These are phyloP conservation scores for Dalbergia cochinchinensis DNA, from an alignment of 306 rosid genomes.

Conservation along the genomic window DNA sequence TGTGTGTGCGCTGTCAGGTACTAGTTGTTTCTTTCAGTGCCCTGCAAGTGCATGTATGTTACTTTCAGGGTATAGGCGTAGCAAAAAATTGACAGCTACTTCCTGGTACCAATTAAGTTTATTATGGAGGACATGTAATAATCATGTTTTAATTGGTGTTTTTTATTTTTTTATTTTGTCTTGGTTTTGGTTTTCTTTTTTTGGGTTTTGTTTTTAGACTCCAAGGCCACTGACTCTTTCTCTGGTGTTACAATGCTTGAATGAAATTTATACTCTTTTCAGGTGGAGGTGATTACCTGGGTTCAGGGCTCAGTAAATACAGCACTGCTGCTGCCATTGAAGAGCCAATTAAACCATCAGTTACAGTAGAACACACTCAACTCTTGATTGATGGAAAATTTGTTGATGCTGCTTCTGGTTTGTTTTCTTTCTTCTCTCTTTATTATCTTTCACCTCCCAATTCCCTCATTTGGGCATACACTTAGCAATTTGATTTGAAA, in stretches of 20 bases:
- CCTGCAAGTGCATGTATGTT: not conserved
- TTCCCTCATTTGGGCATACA: not conserved
- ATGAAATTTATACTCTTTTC: not conserved
- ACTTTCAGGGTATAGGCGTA: not conserved
- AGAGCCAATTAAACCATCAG: conserved; percentile 64
- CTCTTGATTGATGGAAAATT: conserved; percentile 76
- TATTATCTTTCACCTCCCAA: not conserved
- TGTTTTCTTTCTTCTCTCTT: conserved; percentile 2
- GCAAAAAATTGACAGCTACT: conserved; percentile 12
- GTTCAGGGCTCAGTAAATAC: conserved; percentile 54
- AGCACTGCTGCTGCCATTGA: conserved; percentile 70
- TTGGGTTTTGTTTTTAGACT: not conserved
- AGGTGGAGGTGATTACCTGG: conserved; percentile 53
- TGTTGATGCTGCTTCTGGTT: conserved; percentile 77
- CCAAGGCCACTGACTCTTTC: not conserved
- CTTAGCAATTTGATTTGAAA: not conserved
- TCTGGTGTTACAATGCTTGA: conserved; percentile 1
- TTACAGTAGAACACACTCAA: conserved; percentile 57
- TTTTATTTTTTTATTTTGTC: not conserved
- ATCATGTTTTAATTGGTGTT: not conserved
- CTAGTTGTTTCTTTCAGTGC: not conserved
- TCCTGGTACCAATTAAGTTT: not conserved
- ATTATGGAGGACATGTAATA: not conserved
- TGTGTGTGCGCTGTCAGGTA: not conserved
- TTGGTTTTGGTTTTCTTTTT: not conserved